These are phyloP conservation scores for Claviceps citrina DNA, from an alignment of 2,329 filamentous ascomycete genomes.

Conservation along the genomic window DNA sequence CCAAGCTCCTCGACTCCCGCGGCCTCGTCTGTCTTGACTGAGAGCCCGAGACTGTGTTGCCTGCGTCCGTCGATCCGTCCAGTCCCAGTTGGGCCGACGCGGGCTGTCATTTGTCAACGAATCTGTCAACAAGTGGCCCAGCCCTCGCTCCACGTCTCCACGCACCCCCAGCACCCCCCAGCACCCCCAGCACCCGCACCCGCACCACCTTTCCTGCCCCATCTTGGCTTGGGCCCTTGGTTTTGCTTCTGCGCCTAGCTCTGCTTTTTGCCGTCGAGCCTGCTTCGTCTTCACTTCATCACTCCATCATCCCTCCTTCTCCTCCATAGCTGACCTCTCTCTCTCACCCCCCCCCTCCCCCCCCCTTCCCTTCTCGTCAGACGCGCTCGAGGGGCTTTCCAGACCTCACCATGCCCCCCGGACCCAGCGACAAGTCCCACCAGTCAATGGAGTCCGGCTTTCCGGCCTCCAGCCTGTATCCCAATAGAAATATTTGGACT, in stretches of 20 bases:
- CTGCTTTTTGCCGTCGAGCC: constrained; percentile 8
- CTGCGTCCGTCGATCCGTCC: no score
- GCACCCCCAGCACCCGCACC: neutral
- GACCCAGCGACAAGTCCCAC: constrained; percentile 16
- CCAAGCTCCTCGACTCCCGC: no score
- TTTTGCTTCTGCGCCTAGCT: constrained; percentile 4
- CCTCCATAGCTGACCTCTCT: constrained; percentile 10
- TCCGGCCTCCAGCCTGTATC: constrained; percentile 20
- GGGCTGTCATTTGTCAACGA: no score
- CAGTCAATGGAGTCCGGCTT: constrained; percentile 27
- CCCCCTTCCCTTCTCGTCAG: constrained; percentile 13
- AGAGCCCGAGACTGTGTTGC: no score
- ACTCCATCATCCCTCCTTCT: constrained; percentile 2
- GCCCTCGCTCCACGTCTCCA: no score
- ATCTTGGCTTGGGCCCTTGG: neutral
- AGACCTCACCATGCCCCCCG: constrained; percentile 22
- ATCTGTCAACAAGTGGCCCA: no score
- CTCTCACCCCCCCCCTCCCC: no score
- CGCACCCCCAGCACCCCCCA: no score
- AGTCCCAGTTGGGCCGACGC: no score
- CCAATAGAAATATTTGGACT: constrained; percentile 23
- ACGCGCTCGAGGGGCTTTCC: constrained; percentile 23
- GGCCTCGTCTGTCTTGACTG: no score
- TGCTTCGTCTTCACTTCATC: constrained; percentile 5
- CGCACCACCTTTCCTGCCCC: constrained; percentile 1